Conservation (phyloP, 306 rosid species). For the Medicago arabica region DNA sequence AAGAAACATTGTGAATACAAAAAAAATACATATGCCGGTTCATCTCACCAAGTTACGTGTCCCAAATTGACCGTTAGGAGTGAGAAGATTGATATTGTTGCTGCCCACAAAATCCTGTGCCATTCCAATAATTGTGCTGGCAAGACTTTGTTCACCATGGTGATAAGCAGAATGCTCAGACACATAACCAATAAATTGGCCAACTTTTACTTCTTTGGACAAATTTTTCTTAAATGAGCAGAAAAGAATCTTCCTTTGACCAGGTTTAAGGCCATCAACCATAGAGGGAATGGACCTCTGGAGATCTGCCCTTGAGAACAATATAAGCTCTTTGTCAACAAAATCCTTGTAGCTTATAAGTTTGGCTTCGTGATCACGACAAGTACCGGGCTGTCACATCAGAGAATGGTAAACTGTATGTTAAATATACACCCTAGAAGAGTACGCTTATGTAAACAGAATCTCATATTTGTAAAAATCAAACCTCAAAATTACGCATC, state of each 20-base stretch:
- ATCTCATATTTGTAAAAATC: background rate
- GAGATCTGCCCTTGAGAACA: conserved; percentile 90
- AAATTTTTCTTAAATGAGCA: conserved; percentile 89
- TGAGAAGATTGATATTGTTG: conserved; percentile 85
- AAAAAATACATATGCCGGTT: background rate
- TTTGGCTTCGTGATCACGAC: conserved; percentile 67
- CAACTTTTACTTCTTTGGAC: conserved; percentile 86
- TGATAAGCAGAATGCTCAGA: conserved; percentile 94
- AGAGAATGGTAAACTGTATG: background rate
- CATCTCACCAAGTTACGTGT: conserved; percentile 78
- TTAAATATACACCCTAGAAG: conserved; percentile 23
- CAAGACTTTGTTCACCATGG: conserved; percentile 94
- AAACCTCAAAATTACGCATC: conserved; percentile 93
- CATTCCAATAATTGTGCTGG: conserved; percentile 87
- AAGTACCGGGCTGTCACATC: conserved; percentile 80
- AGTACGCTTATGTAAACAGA: conserved; percentile 14
- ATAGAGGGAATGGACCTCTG: conserved; percentile 93
- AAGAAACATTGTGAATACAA: background rate
- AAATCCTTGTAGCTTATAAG: conserved; percentile 87
- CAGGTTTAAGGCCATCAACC: conserved; percentile 98
- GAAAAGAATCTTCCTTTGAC: conserved; percentile 91
- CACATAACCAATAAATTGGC: conserved; percentile 91
- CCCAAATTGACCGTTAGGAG: conserved; percentile 95
- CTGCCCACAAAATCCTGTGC: conserved; percentile 96
- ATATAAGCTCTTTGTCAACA: conserved; percentile 89